Evolutionary conservation across 2,329 filamentous ascomycete species (phyloP).

Genomic region (Didymosphaeria variabile): DNA sequence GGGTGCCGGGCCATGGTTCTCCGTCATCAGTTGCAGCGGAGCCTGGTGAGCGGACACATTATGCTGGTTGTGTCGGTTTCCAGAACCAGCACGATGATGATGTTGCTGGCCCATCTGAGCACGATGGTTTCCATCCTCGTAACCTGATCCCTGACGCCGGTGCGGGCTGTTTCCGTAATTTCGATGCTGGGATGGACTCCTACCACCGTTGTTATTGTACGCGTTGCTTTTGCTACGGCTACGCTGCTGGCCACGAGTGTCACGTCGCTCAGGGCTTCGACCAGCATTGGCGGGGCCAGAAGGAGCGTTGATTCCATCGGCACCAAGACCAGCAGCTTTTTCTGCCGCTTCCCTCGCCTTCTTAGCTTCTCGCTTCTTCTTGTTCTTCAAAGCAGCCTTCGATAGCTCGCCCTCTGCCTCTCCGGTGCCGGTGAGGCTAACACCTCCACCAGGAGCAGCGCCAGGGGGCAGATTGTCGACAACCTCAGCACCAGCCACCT

Average conservation of each 20-base stretch:
- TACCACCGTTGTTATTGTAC: slow-evolving; percentile 30
- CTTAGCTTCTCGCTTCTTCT: slow-evolving; percentile 96
- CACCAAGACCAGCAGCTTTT: slow-evolving; percentile 44
- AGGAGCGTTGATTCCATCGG: slow-evolving; percentile 39
- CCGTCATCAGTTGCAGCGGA: slow-evolving; percentile 42
- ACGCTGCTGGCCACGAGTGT: slow-evolving; percentile 63
- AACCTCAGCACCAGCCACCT: slow-evolving; percentile 86
- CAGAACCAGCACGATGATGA: slow-evolving; percentile 34
- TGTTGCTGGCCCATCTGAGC: slow-evolving; percentile 37
- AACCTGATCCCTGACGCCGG: slow-evolving; percentile 14
- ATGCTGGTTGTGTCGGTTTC: slow-evolving; percentile 24
- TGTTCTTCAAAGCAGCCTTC: slow-evolving; percentile 91
- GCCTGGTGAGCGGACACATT: slow-evolving; percentile 23
- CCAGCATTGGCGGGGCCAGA: slow-evolving; percentile 42
- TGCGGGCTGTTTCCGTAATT: slow-evolving; percentile 40
- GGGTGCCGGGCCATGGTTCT: slow-evolving; percentile 49
- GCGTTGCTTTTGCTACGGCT: slow-evolving; percentile 54
- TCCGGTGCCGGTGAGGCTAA: slow-evolving; percentile 70
- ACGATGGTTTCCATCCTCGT: slow-evolving; percentile 39
- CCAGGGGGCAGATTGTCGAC: slow-evolving; percentile 71
- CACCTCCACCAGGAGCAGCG: slow-evolving; percentile 72
- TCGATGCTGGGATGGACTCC: slow-evolving; percentile 37
- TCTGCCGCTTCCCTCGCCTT: slow-evolving; percentile 84
- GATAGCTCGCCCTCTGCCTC: slow-evolving; percentile 78
- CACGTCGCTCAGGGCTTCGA: slow-evolving; percentile 73